Evolutionary conservation across 495 filamentous ascomycete genomes (phyloP), one percentile per base, ranked within the genome.

Genomic region (Aspergillus panamensis): DNA sequence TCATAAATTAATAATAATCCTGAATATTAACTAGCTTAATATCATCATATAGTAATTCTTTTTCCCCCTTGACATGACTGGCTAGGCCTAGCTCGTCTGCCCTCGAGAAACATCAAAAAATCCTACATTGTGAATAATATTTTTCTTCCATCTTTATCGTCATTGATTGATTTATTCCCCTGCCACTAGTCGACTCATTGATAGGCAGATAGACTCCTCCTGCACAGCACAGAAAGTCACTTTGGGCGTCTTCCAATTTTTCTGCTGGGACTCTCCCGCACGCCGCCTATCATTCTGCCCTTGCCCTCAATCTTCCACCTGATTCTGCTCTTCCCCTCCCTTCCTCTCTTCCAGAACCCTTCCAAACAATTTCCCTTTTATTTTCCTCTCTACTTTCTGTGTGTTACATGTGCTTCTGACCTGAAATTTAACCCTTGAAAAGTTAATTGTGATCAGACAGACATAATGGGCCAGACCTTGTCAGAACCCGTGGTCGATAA

Each of bases 401-500:
- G 25, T 47, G 60, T 50, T 51, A 55, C 51, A 48, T 62, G 55
- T 53, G 49, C 55, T 19, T 48, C 53, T 50, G 52, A 35, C 43
- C 56, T 45, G 16, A 43, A 20, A 14, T 49, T 20, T 12, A 44
- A 19, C 32, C 17, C 30, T 42, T 48, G 9, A 51, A 58, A 48
- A 54, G 55, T 58, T 57, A 51, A 58, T 61, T 59, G 54, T 29
- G 40, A 55, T 37, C 49, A 43, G 42, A 47, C 57, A 61, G 57
- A 61, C 63, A 66, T 62, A 44, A 98, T 98, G 94, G 94, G 94
- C 84, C 94, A 98, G 84, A 98, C 94, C 73, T 87, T 98, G 69
- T 97, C 94, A 71, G 95, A 98, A 82, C 94, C 94, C 51, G 93
- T 97, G 66, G 88, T 96, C 62, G 94, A 97, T 68, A 98, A 98